Conservation (phyloP, 1,139 yeast species). For the Yamadazyma taylorii region DNA sequence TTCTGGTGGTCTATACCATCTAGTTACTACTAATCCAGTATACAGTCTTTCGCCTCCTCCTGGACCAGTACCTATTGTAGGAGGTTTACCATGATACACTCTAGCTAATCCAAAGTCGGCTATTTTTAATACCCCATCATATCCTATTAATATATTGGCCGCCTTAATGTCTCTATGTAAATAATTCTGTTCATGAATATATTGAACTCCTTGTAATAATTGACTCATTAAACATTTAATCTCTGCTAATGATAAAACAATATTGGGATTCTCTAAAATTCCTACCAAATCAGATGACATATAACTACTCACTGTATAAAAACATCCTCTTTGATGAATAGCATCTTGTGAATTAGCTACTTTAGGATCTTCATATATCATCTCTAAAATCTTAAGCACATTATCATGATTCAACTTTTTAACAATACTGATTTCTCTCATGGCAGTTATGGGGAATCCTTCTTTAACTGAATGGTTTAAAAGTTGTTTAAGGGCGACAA, state of each 20-base stretch:
- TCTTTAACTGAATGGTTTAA: conserved; percentile 82
- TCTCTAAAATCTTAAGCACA: conserved; percentile 76
- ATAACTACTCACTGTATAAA: conserved; percentile 90
- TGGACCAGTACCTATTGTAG: conserved; percentile 53
- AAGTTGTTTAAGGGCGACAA: conserved; percentile 69
- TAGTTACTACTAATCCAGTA: conserved; percentile 89
- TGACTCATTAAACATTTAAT: conserved; percentile 86
- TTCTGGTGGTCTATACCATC: conserved; percentile 97
- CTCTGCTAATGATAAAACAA: conserved; percentile 59
- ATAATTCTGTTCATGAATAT: conserved; percentile 68
- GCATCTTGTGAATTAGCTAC: conserved; percentile 32
- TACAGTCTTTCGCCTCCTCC: conserved; percentile 80
- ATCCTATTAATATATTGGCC: conserved; percentile 83
- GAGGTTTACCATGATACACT: conserved; percentile 68
- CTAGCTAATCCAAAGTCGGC: conserved; percentile 97
- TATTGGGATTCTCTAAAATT: conserved; percentile 79
- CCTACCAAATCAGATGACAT: conserved; percentile 95
- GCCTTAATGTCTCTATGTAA: conserved; percentile 94
- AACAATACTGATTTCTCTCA: conserved; percentile 85
- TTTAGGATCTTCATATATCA: conserved; percentile 68
- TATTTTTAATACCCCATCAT: conserved; percentile 70
- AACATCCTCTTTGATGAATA: conserved; percentile 48
- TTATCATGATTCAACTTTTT: conserved; percentile 70
- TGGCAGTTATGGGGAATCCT: conserved; percentile 93
- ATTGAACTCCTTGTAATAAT: conserved; percentile 74